Evolutionary conservation across 768 basidiomycete species (phyloP).

Genomic region (Trametes sanguinea): DNA sequence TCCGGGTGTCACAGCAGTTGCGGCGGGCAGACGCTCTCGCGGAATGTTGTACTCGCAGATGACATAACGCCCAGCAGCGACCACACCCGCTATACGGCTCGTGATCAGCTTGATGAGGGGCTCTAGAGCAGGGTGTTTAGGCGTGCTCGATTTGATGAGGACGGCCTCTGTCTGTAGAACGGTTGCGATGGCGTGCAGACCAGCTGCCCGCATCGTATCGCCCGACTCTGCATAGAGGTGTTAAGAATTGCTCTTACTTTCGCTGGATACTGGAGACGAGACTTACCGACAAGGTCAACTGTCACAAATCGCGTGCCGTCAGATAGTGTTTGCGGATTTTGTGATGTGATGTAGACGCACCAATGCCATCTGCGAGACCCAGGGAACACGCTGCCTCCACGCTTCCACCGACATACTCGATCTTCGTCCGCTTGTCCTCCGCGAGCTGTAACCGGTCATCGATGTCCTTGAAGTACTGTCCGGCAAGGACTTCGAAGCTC

Average conservation of each 20-base stretch:
- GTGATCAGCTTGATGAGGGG: constrained; percentile 79
- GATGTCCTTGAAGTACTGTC: constrained; percentile 69
- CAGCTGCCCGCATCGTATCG: constrained; percentile 99
- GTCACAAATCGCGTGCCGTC: neutral
- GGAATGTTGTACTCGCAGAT: constrained; percentile 90
- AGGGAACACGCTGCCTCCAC: constrained; percentile 98
- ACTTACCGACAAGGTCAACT: constrained; percentile 95
- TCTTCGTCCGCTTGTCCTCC: constrained; percentile 66
- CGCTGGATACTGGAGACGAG: neutral
- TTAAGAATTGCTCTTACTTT: neutral
- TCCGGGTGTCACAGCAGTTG: constrained; percentile 81
- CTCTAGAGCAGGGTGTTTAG: constrained; percentile 62
- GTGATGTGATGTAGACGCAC: constrained; percentile 44
- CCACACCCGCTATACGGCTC: constrained; percentile 86
- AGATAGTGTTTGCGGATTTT: neutral
- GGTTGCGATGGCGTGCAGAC: constrained; percentile 90
- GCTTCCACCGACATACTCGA: constrained; percentile 96
- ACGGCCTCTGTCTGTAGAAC: constrained; percentile 87
- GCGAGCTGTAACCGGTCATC: constrained; percentile 57
- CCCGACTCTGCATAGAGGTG: constrained; percentile 75
- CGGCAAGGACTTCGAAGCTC: constrained; percentile 89
- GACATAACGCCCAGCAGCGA: constrained; percentile 85
- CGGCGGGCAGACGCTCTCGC: constrained; percentile 61
- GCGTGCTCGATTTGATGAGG: constrained; percentile 76
- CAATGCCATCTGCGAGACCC: constrained; percentile 95